Percentiles rank a stretch among this genome's conserved stretches.
These are phyloP conservation scores for Coemansia sp. DNA, from an alignment of 192 early-diverging fungal species.

Conservation along the genomic window DNA sequence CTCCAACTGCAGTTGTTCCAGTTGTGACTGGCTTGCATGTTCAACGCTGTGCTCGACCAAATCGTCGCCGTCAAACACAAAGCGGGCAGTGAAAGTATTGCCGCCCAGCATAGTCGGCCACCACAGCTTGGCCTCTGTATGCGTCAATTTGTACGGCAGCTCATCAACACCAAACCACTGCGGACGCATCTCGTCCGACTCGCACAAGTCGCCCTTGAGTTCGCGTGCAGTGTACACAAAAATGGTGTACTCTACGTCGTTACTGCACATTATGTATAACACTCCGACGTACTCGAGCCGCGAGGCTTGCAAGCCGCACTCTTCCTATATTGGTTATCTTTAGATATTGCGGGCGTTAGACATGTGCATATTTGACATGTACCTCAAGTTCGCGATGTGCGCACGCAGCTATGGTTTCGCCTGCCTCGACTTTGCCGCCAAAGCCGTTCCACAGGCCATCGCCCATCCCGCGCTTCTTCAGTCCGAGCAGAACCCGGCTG, in stretches of 20 bases:
- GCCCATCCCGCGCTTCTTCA: slow-evolving; percentile 81
- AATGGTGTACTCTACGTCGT: slow-evolving; percentile 53
- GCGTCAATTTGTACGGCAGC: slow-evolving; percentile 64
- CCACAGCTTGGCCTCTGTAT: slow-evolving; percentile 38
- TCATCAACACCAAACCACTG: slow-evolving; percentile 60
- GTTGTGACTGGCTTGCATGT: background rate
- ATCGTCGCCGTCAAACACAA: slow-evolving; percentile 22
- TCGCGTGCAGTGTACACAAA: slow-evolving; percentile 58
- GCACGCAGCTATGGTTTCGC: slow-evolving; percentile 63
- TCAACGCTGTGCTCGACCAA: slow-evolving; percentile 17
- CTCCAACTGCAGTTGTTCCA: slow-evolving; percentile 1
- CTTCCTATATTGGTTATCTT: slow-evolving; percentile 43
- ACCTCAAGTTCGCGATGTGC: slow-evolving; percentile 58
- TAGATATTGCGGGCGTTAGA: no score
- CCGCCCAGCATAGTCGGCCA: slow-evolving; percentile 40
- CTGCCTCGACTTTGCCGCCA: slow-evolving; percentile 72
- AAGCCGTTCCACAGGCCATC: slow-evolving; percentile 71
- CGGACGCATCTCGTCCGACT: slow-evolving; percentile 78
- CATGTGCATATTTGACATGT: slow-evolving; percentile 13
- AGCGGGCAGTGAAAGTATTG: slow-evolving; percentile 24
- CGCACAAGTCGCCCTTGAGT: slow-evolving; percentile 54
- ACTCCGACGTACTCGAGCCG: slow-evolving; percentile 55
- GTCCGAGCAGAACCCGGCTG: slow-evolving; percentile 60
- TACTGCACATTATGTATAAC: slow-evolving; percentile 60
- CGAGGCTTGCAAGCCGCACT: slow-evolving; percentile 54